Percentiles rank a stretch among this genome's conserved stretches.
phyloP scores from a whole-genome alignment of 306 rosid species.

The Fragaria nilgerrensis region DNA sequence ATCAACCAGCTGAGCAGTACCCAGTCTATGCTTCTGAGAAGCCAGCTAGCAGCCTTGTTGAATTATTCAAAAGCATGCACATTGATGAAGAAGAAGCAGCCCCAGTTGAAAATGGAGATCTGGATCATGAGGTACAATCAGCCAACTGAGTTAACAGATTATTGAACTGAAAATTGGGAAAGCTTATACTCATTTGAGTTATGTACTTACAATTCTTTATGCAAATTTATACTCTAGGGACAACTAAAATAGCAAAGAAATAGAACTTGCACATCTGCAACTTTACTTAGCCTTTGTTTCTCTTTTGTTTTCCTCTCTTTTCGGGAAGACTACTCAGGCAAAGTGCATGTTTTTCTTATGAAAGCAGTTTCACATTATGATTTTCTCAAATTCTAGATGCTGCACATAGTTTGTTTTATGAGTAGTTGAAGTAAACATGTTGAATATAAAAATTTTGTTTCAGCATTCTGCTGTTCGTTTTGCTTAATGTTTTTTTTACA shows the following conservation, averaged over 20 bases:
- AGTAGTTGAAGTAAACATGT: background rate
- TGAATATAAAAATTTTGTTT: background rate
- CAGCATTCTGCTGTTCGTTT: constrained; percentile 1
- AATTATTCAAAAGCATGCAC: constrained; percentile 75
- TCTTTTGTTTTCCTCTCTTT: background rate
- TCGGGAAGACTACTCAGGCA: background rate
- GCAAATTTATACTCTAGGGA: background rate
- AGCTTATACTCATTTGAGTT: background rate
- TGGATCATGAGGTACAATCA: constrained; percentile 57
- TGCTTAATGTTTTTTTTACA: background rate
- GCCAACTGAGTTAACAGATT: constrained; percentile 11
- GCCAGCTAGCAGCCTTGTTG: constrained; percentile 62
- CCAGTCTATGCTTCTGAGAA: constrained; percentile 51
- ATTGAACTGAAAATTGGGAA: background rate
- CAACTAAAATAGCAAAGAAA: background rate
- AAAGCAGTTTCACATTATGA: background rate
- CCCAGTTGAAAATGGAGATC: constrained; percentile 76
- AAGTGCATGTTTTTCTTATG: constrained; percentile 3
- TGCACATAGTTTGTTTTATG: background rate
- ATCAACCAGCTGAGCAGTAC: constrained; percentile 75
- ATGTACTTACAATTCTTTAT: background rate
- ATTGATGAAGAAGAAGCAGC: constrained; percentile 50
- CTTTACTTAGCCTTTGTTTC: background rate
- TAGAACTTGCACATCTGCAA: background rate
- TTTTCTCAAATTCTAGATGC: background rate